phyloP scores from a whole-genome alignment of 768 basidiomycete species.

The Lentinus tigrinus region DNA sequence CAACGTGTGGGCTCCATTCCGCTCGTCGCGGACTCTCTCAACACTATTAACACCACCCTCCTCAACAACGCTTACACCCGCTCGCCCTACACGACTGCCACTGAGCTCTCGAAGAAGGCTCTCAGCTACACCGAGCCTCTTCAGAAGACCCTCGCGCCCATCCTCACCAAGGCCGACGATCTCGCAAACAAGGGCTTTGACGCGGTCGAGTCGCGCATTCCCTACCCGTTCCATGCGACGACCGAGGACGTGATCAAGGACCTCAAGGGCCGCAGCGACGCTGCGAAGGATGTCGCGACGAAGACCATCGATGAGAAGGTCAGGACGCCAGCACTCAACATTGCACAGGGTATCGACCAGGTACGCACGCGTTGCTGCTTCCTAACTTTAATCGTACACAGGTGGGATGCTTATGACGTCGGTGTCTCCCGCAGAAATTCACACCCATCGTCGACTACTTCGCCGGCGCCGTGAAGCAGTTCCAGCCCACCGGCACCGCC shows the following conservation, averaged over 20 bases:
- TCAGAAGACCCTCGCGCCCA: slow-evolving; percentile 61
- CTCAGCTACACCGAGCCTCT: slow-evolving; percentile 57
- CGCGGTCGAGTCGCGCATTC: slow-evolving; percentile 68
- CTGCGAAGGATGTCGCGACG: slow-evolving; percentile 53
- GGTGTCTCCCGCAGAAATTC: slow-evolving; percentile 47
- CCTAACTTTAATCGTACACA: background rate
- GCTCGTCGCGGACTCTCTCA: slow-evolving; percentile 62
- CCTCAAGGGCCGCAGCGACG: slow-evolving; percentile 57
- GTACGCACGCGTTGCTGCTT: slow-evolving; percentile 35
- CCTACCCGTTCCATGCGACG: slow-evolving; percentile 72
- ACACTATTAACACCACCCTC: slow-evolving; percentile 59
- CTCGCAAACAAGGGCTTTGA: slow-evolving; percentile 75
- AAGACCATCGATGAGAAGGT: slow-evolving; percentile 68
- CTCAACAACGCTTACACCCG: slow-evolving; percentile 59
- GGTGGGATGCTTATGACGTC: slow-evolving; percentile 18
- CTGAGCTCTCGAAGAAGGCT: slow-evolving; percentile 47
- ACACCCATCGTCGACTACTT: slow-evolving; percentile 76
- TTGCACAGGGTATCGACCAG: slow-evolving; percentile 71
- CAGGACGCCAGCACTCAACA: slow-evolving; percentile 58
- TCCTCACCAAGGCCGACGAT: slow-evolving; percentile 63
- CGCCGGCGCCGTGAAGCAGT: slow-evolving; percentile 49
- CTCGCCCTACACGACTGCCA: slow-evolving; percentile 64
- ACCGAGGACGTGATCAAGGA: slow-evolving; percentile 68
- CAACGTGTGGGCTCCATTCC: slow-evolving; percentile 72
- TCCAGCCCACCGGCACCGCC: slow-evolving; percentile 41